phyloP scores from a whole-genome alignment of 495 filamentous ascomycete species.

The Stereocaulon alpinum region DNA sequence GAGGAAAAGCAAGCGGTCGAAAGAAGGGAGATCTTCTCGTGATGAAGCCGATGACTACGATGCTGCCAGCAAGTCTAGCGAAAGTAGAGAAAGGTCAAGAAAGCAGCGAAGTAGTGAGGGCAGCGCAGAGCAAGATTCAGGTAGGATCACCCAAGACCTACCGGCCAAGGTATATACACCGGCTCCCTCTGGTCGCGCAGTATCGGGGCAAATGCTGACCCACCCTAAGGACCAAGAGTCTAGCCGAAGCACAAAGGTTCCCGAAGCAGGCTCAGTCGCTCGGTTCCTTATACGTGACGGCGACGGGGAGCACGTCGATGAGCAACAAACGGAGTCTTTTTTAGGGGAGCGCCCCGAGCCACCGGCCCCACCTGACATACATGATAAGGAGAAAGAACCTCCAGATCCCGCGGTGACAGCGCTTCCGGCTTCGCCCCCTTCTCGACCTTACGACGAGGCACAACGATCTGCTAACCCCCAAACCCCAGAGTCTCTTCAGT shows the following conservation, averaged over 20 bases:
- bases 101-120: conserved; percentile 4
- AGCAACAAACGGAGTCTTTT: conserved; percentile 36
- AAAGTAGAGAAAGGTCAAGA: conserved; percentile 8
- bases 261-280: conserved; percentile 8
- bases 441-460: not conserved
- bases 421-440: not conserved
- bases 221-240: conserved; percentile 11
- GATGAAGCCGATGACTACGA: conserved; percentile 26
- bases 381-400: not conserved
- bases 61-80: conserved; percentile 14
- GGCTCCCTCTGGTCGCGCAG: conserved; percentile 9
- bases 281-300: conserved; percentile 5
- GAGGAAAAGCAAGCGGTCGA: conserved; percentile 38
- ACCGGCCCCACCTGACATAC: conserved; percentile 25
- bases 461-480: not conserved
- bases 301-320: conserved; percentile 8
- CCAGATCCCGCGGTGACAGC: conserved; percentile 17
- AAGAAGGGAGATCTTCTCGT: conserved; percentile 28
- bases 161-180: conserved; percentile 21
- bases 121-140: conserved; percentile 8
- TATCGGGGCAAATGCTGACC: conserved; percentile 12
- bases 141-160: conserved; percentile 22
- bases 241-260: not conserved
- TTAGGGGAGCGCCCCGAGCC: conserved; percentile 43
- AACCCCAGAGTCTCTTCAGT: not conserved